These are phyloP conservation scores for Carex myosuroides DNA, from an alignment of 176 grass and related monocot species.

Conservation along the genomic window DNA sequence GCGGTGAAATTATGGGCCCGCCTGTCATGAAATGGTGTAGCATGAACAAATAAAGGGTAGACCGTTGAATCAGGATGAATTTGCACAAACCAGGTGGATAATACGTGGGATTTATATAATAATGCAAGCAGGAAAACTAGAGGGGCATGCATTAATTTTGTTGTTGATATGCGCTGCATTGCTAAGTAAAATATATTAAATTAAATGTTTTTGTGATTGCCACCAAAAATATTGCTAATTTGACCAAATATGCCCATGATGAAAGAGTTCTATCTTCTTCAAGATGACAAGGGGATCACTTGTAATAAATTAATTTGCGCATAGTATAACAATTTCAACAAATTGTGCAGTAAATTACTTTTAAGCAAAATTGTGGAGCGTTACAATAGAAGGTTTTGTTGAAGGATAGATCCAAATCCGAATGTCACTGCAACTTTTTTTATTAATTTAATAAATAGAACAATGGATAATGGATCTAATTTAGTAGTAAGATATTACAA, in stretches of 20 bases:
- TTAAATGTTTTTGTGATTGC: not conserved
- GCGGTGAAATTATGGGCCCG: not conserved
- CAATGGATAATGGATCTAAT: not conserved
- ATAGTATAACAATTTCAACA: not conserved
- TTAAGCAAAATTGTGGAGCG: not conserved
- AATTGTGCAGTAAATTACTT: not conserved
- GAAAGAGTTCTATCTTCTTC: not conserved
- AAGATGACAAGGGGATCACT: not conserved
- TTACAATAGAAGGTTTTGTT: not conserved
- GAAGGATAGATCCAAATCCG: not conserved
- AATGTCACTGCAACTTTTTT: not conserved
- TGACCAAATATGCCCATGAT: not conserved
- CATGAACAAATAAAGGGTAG: not conserved
- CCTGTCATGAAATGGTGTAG: not conserved
- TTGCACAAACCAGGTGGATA: slow-evolving; percentile 8
- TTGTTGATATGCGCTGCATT: not conserved
- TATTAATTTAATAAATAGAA: not conserved
- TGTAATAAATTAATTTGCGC: not conserved
- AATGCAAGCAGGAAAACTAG: slow-evolving; percentile 3
- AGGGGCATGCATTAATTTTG: not conserved
- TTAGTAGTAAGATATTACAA: not conserved
- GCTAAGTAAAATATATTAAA: not conserved
- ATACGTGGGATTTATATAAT: slow-evolving; percentile 20
- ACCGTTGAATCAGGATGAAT: not conserved
- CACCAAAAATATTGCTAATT: not conserved